These are phyloP conservation scores for Lavandula angustifolia DNA, from an alignment of 257 asterid species.

Conservation along the genomic window DNA sequence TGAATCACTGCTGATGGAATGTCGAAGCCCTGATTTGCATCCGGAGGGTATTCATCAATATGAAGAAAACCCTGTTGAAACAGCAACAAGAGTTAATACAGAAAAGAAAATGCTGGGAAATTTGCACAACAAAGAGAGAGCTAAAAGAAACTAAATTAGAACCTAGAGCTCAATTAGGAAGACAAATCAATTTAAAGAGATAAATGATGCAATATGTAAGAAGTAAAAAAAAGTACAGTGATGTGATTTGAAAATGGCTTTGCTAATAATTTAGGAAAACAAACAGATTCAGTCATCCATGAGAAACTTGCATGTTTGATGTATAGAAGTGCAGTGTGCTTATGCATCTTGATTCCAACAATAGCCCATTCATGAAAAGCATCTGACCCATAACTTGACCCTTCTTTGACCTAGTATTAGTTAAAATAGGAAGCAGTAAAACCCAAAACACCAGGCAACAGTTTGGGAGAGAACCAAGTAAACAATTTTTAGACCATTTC, in stretches of 20 bases:
- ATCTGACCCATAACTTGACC: not conserved
- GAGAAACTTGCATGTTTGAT: not conserved
- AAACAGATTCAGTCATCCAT: not conserved
- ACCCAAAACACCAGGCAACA: constrained; percentile 14
- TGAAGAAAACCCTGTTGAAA: constrained; percentile 89
- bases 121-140: not conserved
- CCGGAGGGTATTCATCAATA: constrained; percentile 97
- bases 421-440: constrained; percentile 14
- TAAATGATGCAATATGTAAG: not conserved
- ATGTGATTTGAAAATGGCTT: constrained; percentile 20
- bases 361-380: constrained; percentile 14
- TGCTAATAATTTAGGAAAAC: constrained; percentile 11
- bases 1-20: constrained; percentile 86
- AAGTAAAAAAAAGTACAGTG: not conserved
- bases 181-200: not conserved
- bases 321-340: not conserved
- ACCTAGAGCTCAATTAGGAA: not conserved
- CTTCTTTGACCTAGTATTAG: constrained; percentile 5
- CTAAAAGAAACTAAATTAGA: constrained; percentile 12
- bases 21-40: constrained; percentile 98
- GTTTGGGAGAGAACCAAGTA: not conserved
- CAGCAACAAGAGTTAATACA: constrained; percentile 15
- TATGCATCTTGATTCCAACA: constrained; percentile 21
- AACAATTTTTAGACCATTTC: constrained; percentile 8
- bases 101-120: constrained; percentile 6